A percentile compares a stretch with the other conserved stretches of the same genome.
These are phyloP conservation scores for Russula olivacea DNA, from an alignment of 768 basidiomycete species.

Conservation along the genomic window DNA sequence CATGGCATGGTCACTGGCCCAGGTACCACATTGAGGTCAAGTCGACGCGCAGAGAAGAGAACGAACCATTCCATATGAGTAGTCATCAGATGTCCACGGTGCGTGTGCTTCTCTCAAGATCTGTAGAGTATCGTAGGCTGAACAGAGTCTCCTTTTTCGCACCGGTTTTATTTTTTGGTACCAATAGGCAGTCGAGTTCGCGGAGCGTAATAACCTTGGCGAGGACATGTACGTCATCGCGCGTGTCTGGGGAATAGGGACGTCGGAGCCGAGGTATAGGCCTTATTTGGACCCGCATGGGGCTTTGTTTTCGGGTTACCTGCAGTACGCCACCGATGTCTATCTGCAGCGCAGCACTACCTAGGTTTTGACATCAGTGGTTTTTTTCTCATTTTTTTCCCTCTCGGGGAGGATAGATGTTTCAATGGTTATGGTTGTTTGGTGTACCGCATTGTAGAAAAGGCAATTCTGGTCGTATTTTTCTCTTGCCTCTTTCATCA, in stretches of 20 bases:
- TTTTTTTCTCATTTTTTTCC: neutral
- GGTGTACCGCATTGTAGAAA: neutral
- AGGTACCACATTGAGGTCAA: conserved; percentile 31
- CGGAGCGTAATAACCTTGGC: neutral
- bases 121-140: neutral
- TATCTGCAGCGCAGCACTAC: conserved; percentile 2
- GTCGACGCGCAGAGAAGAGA: conserved; percentile 23
- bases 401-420: neutral
- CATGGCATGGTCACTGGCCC: conserved; percentile 28
- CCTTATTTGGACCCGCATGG: conserved; percentile 16
- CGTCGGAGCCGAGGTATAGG: neutral
- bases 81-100: conserved; percentile 26
- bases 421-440: neutral
- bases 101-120: neutral
- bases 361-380: neutral
- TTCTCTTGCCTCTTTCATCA: neutral
- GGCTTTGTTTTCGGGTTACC: neutral
- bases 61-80: conserved; percentile 29
- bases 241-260: conserved; percentile 12
- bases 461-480: neutral
- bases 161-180: too few species aligned
- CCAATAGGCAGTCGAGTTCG: conserved; percentile 7
- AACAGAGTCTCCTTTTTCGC: neutral
- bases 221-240: conserved; percentile 13
- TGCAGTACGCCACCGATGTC: conserved; percentile 2